Conservation (phyloP, 129 eudicot genomes). For the Chrysanthemum makinoi region DNA sequence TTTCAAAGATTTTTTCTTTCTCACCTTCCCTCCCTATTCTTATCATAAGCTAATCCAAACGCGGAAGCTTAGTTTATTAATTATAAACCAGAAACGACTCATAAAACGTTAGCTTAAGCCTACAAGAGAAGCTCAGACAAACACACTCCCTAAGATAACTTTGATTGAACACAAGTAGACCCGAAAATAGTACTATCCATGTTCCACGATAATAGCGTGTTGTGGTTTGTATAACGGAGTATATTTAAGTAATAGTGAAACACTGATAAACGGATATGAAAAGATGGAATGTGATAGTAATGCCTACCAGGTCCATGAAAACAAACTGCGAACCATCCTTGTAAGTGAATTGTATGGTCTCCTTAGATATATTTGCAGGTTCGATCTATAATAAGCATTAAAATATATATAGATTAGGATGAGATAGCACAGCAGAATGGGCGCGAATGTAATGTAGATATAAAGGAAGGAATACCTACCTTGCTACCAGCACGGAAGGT, state of each 20-base stretch:
- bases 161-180: neutral
- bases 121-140: too few relatives aligned
- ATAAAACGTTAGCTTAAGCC: too few relatives aligned
- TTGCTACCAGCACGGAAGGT: conserved; percentile 90
- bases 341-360: conserved; percentile 86
- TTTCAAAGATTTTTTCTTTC: too few relatives aligned
- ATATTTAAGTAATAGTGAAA: neutral
- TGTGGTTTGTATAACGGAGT: neutral
- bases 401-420: neutral
- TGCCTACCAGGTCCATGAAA: conserved; percentile 92
- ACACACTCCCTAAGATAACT: neutral
- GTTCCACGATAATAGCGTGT: neutral
- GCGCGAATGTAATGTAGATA: too few relatives aligned
- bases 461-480: conserved; percentile 33
- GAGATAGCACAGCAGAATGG: too few relatives aligned
- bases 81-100: too few relatives aligned
- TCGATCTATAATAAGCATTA: conserved; percentile 37
- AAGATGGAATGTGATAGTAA: neutral
- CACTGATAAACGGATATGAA: neutral
- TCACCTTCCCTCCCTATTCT: too few relatives aligned
- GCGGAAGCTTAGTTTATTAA: too few relatives aligned
- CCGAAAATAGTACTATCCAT: neutral
- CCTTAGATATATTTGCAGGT: conserved; percentile 65
- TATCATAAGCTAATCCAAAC: too few relatives aligned
- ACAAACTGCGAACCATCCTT: conserved; percentile 89